A percentile compares a stretch with the other conserved stretches of the same genome.
Evolutionary conservation across 73 alveolate species (phyloP).

Genomic region (Symbiodinium natans): DNA sequence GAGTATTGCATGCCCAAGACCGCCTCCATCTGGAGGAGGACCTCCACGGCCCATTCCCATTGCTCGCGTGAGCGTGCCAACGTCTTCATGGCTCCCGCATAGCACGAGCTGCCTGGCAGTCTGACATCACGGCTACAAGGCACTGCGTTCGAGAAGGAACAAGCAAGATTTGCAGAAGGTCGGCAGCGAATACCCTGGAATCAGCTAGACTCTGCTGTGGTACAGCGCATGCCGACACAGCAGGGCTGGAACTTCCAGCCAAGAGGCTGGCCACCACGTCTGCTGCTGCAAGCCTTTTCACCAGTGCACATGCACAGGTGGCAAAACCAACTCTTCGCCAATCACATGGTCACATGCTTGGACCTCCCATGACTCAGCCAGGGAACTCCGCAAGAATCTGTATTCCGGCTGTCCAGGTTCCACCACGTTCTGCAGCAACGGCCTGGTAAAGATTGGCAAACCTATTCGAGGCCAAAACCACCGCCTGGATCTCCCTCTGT

Average conservation of each 20-base stretch:
- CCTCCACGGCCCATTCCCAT: conserved; percentile 27
- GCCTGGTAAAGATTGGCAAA: not conserved
- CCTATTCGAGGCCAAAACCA: too few relatives aligned
- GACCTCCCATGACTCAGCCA: not conserved
- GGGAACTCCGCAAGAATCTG: not conserved
- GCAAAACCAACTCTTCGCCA: too few relatives aligned
- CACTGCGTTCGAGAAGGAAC: not conserved
- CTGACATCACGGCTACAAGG: not conserved
- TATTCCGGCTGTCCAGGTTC: conserved; percentile 29
- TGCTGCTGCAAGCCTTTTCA: not conserved
- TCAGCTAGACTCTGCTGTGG: not conserved
- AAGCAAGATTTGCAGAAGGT: not conserved
- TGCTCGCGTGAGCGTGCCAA: conserved; percentile 10
- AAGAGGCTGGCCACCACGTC: conserved; percentile 3
- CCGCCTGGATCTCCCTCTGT: not conserved
- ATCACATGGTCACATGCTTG: too few relatives aligned
- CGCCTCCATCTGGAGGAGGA: conserved; percentile 42
- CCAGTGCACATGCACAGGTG: not conserved
- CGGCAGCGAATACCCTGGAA: too few relatives aligned
- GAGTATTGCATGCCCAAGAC: too few relatives aligned
- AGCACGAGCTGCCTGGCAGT: conserved; percentile 4
- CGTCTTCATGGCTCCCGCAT: conserved; percentile 24
- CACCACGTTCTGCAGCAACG: not conserved
- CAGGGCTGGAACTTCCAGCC: not conserved
- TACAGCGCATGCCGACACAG: not conserved